A percentile compares a stretch with the other conserved stretches of the same genome.
Conservation (phyloP, 2,329 filamentous ascomycete genomes). For the Niveomyces coronatus region DNA sequence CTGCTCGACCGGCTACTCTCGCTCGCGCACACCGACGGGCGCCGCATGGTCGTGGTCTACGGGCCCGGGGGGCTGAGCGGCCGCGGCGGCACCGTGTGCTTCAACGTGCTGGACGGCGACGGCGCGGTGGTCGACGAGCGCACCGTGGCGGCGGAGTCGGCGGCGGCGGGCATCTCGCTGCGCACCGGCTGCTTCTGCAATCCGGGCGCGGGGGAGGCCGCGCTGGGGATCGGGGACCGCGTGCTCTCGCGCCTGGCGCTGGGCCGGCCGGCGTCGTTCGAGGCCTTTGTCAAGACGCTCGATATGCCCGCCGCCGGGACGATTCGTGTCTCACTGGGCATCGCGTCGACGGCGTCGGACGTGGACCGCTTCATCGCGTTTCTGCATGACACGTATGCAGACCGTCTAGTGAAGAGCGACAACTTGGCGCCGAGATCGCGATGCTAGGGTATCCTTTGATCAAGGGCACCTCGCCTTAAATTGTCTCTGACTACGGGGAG, state of each 20-base stretch:
- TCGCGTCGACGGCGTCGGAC: constrained; percentile 24
- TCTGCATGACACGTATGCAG: constrained; percentile 20
- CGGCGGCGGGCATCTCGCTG: constrained; percentile 24
- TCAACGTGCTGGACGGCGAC: constrained; percentile 25
- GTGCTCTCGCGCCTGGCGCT: constrained; percentile 11
- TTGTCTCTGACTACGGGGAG: too few species aligned
- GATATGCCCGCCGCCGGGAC: constrained; percentile 21
- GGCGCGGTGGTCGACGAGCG: constrained; percentile 27
- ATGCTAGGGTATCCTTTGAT: too few species aligned
- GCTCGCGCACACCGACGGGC: constrained; percentile 23
- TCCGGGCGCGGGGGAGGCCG: constrained; percentile 27
- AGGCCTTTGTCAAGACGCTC: constrained; percentile 15
- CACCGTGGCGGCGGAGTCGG: constrained; percentile 23
- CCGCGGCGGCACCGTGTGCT: constrained; percentile 27
- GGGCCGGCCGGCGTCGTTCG: constrained; percentile 11
- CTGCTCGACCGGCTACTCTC: constrained; percentile 21
- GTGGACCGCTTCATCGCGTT: constrained; percentile 27
- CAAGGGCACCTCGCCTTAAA: too few species aligned
- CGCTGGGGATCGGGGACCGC: constrained; percentile 19
- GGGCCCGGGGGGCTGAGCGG: constrained; percentile 20
- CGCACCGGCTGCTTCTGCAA: constrained; percentile 34
- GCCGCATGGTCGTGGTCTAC: constrained; percentile 24
- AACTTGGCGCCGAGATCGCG: constrained; percentile 6
- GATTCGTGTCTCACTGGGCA: constrained; percentile 28
- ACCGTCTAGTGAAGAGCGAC: constrained; percentile 15